Percentiles rank a stretch among this genome's conserved stretches.
These are phyloP conservation scores for Tricharina praecox DNA, from an alignment of 495 filamentous ascomycete species.

Conservation along the genomic window DNA sequence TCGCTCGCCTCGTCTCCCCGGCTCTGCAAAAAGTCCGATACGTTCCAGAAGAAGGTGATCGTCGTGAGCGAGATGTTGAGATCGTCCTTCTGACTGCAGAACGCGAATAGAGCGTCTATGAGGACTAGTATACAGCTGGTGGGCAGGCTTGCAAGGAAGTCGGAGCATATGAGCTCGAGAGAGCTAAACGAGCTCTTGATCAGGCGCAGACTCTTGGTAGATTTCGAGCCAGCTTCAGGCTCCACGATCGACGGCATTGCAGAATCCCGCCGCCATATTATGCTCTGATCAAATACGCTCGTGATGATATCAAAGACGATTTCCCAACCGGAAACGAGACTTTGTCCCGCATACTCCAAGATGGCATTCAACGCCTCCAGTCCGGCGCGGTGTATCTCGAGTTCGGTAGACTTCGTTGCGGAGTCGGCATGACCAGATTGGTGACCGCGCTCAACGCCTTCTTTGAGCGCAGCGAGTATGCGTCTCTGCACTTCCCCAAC, in stretches of 20 bases:
- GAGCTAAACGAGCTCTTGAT: constrained; percentile 74
- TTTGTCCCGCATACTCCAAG: constrained; percentile 77
- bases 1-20: constrained; percentile 26
- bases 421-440: constrained; percentile 10
- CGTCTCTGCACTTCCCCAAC: constrained; percentile 47
- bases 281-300: constrained; percentile 51
- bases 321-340: constrained; percentile 64
- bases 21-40: constrained; percentile 61
- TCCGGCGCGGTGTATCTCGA: constrained; percentile 67
- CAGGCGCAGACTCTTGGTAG: constrained; percentile 39
- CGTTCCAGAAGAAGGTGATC: constrained; percentile 85
- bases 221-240: constrained; percentile 30
- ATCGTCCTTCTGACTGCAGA: constrained; percentile 73
- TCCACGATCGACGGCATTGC: constrained; percentile 17
- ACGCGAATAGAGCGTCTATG: constrained; percentile 74
- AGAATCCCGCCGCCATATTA: constrained; percentile 25
- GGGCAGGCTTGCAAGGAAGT: constrained; percentile 70
- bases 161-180: constrained; percentile 80
- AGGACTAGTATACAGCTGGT: constrained; percentile 62
- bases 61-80: constrained; percentile 91
- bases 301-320: constrained; percentile 69
- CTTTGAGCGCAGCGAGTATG: constrained; percentile 49
- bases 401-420: constrained; percentile 41
- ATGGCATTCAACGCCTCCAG: constrained; percentile 67
- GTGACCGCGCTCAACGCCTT: constrained; percentile 30